These are phyloP conservation scores for Tremella fuciformis DNA, from an alignment of 768 basidiomycete genomes.

Conservation along the genomic window DNA sequence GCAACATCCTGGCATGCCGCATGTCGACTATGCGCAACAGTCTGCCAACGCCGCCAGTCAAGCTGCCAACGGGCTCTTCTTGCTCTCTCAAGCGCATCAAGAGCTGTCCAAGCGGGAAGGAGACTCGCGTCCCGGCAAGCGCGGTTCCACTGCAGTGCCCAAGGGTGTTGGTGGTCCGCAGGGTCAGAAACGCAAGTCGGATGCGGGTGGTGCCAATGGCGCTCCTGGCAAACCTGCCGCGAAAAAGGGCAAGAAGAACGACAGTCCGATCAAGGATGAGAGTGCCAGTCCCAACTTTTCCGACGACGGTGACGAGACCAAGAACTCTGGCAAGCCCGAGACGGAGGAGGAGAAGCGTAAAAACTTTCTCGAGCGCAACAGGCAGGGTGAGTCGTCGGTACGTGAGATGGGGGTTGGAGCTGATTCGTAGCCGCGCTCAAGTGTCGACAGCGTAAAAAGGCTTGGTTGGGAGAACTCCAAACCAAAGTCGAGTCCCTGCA, in stretches of 20 bases:
- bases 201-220: constrained; percentile 10
- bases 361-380: constrained; percentile 94
- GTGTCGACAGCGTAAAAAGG: constrained; percentile 98
- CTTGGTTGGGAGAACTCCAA: constrained; percentile 90
- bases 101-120: constrained; percentile 93
- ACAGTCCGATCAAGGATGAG: constrained; percentile 14
- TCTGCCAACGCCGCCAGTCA: constrained; percentile 61
- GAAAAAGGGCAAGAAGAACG: constrained; percentile 43
- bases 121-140: constrained; percentile 41
- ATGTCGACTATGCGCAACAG: constrained; percentile 53
- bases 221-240: constrained; percentile 13
- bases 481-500: constrained; percentile 85
- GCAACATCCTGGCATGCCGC: constrained; percentile 8
- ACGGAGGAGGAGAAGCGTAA: constrained; percentile 97
- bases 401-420: neutral
- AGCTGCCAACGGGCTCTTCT: constrained; percentile 87
- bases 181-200: constrained; percentile 43
- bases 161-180: constrained; percentile 11
- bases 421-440: constrained; percentile 78
- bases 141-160: constrained; percentile 28
- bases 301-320: constrained; percentile 42
- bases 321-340: constrained; percentile 69
- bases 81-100: constrained; percentile 91
- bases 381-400: constrained; percentile 69
- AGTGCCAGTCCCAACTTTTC: constrained; percentile 21